A percentile compares a stretch with the other conserved stretches of the same genome.
These are phyloP conservation scores for Candida stauntonica DNA, from an alignment of 805 yeast species.

Conservation along the genomic window DNA sequence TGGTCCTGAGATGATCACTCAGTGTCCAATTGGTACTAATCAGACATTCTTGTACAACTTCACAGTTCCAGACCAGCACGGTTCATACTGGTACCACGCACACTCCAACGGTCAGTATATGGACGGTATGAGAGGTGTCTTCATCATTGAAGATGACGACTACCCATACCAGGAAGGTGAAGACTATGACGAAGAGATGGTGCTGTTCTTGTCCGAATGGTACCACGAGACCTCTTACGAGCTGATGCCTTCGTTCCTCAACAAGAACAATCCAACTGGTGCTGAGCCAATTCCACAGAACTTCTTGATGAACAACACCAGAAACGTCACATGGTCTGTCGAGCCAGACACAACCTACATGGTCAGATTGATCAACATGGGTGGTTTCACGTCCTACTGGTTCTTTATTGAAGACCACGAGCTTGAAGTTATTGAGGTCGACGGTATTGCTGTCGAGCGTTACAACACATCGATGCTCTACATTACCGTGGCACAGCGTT, in stretches of 20 bases:
- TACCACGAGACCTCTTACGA: constrained; percentile 60
- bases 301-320: constrained; percentile 76
- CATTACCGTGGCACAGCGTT: constrained; percentile 90
- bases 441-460: constrained; percentile 82
- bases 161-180: constrained; percentile 46
- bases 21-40: constrained; percentile 89
- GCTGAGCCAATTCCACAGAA: constrained; percentile 94
- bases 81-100: constrained; percentile 97
- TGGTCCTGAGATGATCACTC: constrained; percentile 85
- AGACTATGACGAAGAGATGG: constrained; percentile 75
- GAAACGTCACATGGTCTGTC: constrained; percentile 70
- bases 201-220: constrained; percentile 77
- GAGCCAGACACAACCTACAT: constrained; percentile 83
- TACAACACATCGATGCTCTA: constrained; percentile 66
- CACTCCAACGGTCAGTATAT: constrained; percentile 88
- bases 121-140: constrained; percentile 84
- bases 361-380: constrained; percentile 75
- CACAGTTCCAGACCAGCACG: constrained; percentile 75
- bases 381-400: constrained; percentile 90
- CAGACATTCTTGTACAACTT: constrained; percentile 77
- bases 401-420: constrained; percentile 85
- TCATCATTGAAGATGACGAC: constrained; percentile 58
- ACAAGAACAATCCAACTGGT: constrained; percentile 86
- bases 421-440: constrained; percentile 84
- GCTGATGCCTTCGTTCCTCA: constrained; percentile 54